phyloP scores from a whole-genome alignment of 176 grass and related monocot genomes.

The Saccharum officinarum region DNA sequence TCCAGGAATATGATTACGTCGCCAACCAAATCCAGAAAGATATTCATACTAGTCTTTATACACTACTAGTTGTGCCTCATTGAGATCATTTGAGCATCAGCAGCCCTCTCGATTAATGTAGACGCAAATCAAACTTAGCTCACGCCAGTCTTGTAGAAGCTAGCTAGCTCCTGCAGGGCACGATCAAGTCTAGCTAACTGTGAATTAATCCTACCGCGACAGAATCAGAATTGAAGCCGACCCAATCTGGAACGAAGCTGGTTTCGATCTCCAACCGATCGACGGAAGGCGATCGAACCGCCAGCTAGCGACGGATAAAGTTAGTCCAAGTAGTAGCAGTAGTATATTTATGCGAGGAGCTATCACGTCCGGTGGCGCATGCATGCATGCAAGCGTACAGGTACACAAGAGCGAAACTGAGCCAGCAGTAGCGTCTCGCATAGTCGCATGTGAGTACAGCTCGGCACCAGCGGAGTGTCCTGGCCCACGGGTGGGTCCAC shows the following conservation, averaged over 20 bases:
- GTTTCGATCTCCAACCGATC: not conserved
- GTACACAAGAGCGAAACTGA: not conserved
- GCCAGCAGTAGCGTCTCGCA: not conserved
- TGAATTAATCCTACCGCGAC: not conserved
- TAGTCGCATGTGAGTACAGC: slow-evolving; percentile 43
- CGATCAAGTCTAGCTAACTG: not conserved
- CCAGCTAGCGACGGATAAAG: not conserved
- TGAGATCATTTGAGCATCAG: not conserved
- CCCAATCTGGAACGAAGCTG: not conserved
- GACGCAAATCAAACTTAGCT: not conserved
- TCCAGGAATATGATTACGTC: not conserved
- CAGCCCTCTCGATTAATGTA: not conserved
- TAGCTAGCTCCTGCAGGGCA: not conserved
- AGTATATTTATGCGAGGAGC: slow-evolving; percentile 15
- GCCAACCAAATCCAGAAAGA: slow-evolving; percentile 28
- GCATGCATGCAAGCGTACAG: not conserved
- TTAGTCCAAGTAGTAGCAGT: no score
- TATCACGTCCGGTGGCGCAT: slow-evolving; percentile 22
- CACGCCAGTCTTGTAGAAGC: not conserved
- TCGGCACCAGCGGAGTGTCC: slow-evolving; percentile 23
- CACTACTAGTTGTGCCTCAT: not conserved
- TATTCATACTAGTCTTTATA: not conserved
- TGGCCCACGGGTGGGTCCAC: slow-evolving; percentile 26
- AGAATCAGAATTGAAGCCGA: not conserved
- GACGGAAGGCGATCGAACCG: not conserved